A percentile compares a stretch with the other conserved stretches of the same genome.
Evolutionary conservation across 2,329 filamentous ascomycete species (phyloP).

Genomic region (Incumbomyces delicatus): DNA sequence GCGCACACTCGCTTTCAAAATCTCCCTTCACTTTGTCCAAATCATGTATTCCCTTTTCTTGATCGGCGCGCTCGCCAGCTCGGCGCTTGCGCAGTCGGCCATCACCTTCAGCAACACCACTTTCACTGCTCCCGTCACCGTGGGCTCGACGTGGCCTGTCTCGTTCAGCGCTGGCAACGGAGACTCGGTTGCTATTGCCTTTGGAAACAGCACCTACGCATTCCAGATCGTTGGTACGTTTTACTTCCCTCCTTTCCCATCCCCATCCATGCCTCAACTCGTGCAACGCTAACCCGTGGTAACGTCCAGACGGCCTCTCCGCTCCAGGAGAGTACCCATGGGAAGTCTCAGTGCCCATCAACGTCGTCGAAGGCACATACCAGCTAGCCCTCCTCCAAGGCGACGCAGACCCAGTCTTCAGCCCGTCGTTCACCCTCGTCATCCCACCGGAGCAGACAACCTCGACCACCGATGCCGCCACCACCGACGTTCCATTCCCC

Average conservation of each 20-base stretch:
- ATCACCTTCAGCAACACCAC: slow-evolving; percentile 13
- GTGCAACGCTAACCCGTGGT: not conserved
- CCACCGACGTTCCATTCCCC: not conserved
- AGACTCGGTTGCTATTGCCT: slow-evolving; percentile 11
- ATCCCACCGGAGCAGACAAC: not conserved
- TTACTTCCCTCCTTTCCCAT: too few species aligned
- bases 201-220: slow-evolving; percentile 14
- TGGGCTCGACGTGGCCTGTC: slow-evolving; percentile 15
- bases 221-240: slow-evolving; percentile 15
- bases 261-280: not conserved
- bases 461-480: not conserved
- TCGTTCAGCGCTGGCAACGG: slow-evolving; percentile 14
- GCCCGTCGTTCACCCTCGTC: not conserved
- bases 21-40: not conserved
- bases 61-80: slow-evolving; percentile 12
- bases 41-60: slow-evolving; percentile 7
- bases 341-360: slow-evolving; percentile 12
- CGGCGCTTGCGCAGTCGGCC: slow-evolving; percentile 12
- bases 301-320: slow-evolving; percentile 7
- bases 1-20: not conserved
- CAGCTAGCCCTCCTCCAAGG: slow-evolving; percentile 14
- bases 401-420: slow-evolving; percentile 3
- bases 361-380: slow-evolving; percentile 15
- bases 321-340: slow-evolving; percentile 12
- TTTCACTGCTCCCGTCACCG: slow-evolving; percentile 10